Evolutionary conservation across 768 basidiomycete species (phyloP).

Genomic region (Leccinellum rugosiceps): DNA sequence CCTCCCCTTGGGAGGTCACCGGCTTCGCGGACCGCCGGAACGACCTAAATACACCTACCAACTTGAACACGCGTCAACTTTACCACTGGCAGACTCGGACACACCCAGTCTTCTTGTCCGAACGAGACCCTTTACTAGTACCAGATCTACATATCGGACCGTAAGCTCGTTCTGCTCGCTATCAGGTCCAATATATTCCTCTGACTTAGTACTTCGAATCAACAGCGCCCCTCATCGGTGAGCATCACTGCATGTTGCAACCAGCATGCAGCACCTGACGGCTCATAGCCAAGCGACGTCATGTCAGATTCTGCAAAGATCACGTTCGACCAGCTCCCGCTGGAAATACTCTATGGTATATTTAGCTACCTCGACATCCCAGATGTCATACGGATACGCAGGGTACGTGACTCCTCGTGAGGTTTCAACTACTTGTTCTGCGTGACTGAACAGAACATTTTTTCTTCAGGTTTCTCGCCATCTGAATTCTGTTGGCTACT

Average conservation of each 20-base stretch:
- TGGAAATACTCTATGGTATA: slow-evolving; percentile 10
- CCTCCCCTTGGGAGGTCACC: no score
- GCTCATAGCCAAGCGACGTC: neutral
- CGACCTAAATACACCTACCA: no score
- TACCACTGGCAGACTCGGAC: neutral
- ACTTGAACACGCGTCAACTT: neutral
- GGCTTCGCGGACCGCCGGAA: no score
- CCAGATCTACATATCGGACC: no score
- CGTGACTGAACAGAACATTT: neutral
- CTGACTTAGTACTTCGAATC: neutral
- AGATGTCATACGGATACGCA: slow-evolving; percentile 17
- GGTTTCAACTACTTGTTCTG: neutral
- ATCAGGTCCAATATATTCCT: neutral
- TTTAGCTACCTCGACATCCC: slow-evolving; percentile 14
- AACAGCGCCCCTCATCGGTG: no score
- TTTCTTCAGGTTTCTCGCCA: slow-evolving; percentile 9
- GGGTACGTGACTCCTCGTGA: slow-evolving; percentile 3
- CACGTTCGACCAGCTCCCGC: slow-evolving; percentile 11
- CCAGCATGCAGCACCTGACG: no score
- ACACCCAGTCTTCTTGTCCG: neutral
- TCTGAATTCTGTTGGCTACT: slow-evolving; percentile 4
- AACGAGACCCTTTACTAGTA: no score
- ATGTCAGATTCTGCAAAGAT: neutral
- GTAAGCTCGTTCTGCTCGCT: neutral
- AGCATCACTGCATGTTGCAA: no score